Percentiles rank a stretch among this genome's conserved stretches.
Conservation (phyloP, 441 rosid genomes). For the Erysimum pusillum region DNA sequence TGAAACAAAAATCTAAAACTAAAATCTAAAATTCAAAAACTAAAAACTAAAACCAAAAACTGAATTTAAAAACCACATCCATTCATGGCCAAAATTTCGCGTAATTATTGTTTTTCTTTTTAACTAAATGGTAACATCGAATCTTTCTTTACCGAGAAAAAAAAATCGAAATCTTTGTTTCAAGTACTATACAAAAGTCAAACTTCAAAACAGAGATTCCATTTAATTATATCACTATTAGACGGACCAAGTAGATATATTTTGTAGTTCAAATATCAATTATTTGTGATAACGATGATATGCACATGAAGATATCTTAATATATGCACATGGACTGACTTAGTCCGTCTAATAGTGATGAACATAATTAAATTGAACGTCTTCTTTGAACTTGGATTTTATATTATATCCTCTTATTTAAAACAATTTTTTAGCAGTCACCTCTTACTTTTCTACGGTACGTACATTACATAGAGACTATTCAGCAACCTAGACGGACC, state of each 20-base stretch:
- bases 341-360: neutral
- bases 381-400: constrained; percentile 9
- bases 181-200: neutral
- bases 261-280: neutral
- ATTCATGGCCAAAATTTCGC: no score
- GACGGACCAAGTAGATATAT: neutral
- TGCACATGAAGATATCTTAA: neutral
- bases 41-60: no score
- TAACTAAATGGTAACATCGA: neutral
- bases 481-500: constrained; percentile 36
- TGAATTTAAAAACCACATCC: no score
- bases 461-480: neutral
- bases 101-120: no score
- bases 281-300: neutral
- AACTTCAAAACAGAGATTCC: neutral
- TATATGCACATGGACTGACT: neutral
- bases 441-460: constrained; percentile 33
- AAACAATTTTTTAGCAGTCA: constrained; percentile 1
- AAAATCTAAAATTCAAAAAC: no score
- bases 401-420: constrained; percentile 5
- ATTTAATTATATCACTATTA: neutral
- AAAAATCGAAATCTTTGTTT: neutral
- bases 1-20: no score
- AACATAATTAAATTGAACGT: neutral
- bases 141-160: no score